These are phyloP conservation scores for Pyrenula aspistea DNA, from an alignment of 495 filamentous ascomycete species.

Conservation along the genomic window DNA sequence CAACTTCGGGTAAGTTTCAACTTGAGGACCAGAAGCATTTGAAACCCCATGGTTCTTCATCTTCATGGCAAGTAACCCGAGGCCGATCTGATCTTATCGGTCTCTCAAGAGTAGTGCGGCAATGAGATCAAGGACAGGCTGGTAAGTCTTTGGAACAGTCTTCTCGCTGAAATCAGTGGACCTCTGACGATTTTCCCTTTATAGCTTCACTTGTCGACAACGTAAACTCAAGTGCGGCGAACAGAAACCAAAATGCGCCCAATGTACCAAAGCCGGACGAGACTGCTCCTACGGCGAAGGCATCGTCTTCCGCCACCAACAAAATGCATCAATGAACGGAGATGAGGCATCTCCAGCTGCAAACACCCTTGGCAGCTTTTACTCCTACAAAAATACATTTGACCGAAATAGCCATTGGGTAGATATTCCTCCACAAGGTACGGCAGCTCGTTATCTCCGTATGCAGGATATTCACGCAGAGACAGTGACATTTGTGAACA, in stretches of 20 bases:
- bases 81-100: background rate
- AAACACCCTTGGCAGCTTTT: conserved; percentile 47
- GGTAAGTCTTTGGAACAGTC: conserved; percentile 17
- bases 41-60: background rate
- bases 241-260: conserved; percentile 43
- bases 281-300: conserved; percentile 51
- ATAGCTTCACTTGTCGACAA: conserved; percentile 48
- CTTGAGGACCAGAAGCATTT: too few species aligned
- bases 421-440: conserved; percentile 47
- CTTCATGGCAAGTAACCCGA: conserved; percentile 1
- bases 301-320: conserved; percentile 57
- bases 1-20: too few species aligned
- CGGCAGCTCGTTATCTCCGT: background rate
- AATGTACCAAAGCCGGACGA: conserved; percentile 47
- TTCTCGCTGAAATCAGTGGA: background rate
- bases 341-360: conserved; percentile 25
- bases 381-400: conserved; percentile 59
- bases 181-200: conserved; percentile 4
- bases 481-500: conserved; percentile 52
- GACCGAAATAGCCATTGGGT: conserved; percentile 49
- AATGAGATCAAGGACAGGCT: conserved; percentile 42
- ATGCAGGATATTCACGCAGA: conserved; percentile 5
- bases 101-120: conserved; percentile 7
- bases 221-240: conserved; percentile 56
- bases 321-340: conserved; percentile 61